Percentiles rank a stretch among this genome's conserved stretches.
phyloP scores from a whole-genome alignment of 345 rosid genomes.

The Eucalyptus polyanthemos region DNA sequence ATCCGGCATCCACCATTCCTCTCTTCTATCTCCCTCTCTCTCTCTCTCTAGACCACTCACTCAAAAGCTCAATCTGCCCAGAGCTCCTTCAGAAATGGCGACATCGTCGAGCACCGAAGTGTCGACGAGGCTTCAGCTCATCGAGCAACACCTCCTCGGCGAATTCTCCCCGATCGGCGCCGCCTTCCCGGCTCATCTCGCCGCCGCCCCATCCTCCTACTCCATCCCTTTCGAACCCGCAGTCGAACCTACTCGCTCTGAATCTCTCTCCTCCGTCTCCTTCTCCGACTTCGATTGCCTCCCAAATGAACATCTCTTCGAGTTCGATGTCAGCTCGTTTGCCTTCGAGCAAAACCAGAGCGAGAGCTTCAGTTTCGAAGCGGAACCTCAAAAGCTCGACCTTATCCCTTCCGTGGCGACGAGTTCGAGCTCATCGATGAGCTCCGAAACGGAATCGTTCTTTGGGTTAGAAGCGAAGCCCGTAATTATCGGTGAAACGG shows the following conservation, averaged over 20 bases:
- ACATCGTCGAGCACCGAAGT: slow-evolving; percentile 3
- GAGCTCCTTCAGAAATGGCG: not conserved
- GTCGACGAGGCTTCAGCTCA: slow-evolving; percentile 23
- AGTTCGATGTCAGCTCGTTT: not conserved
- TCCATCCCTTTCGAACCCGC: not conserved
- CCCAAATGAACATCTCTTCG: not conserved
- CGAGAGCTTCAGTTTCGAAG: not conserved
- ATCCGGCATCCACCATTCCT: not conserved
- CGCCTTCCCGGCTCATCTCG: not conserved
- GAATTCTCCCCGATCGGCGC: slow-evolving; percentile 22
- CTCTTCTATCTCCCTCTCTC: not conserved
- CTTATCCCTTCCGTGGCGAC: not conserved
- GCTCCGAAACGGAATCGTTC: not conserved
- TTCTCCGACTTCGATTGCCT: not conserved
- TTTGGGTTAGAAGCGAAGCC: slow-evolving; percentile 34
- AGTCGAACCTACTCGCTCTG: not conserved
- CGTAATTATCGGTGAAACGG: slow-evolving; percentile 9
- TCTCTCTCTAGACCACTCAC: not conserved
- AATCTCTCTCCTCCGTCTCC: slow-evolving; percentile 1
- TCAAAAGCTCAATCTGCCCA: not conserved
- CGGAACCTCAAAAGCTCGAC: not conserved
- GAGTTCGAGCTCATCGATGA: not conserved
- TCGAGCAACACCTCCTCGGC: slow-evolving; percentile 43
- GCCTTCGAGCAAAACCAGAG: not conserved
- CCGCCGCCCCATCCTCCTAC: not conserved